Conservation (phyloP, 78 protist species). For the Creolimax fragrantissima region DNA sequence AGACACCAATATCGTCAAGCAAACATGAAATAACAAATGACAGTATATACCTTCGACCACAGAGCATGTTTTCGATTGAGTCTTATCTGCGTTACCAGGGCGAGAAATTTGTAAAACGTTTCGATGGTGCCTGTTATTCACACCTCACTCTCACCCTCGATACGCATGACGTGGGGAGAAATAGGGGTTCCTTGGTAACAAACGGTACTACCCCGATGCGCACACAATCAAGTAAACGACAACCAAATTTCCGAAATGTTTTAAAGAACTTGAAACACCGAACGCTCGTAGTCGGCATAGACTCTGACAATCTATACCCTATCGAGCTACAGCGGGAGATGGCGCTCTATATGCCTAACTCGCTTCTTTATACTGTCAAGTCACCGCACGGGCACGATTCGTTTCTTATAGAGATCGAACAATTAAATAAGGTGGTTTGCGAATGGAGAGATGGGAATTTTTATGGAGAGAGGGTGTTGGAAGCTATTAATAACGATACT, state of each 20-base stretch:
- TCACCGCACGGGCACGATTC: conserved; percentile 21
- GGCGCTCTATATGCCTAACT: not conserved
- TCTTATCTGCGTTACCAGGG: conserved; percentile 14
- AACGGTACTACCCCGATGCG: not conserved
- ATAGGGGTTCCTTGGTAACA: not conserved
- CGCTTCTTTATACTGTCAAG: not conserved
- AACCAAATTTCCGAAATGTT: not conserved
- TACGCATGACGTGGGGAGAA: conserved; percentile 8
- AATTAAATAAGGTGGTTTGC: not conserved
- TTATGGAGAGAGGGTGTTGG: not conserved
- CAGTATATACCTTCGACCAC: not conserved
- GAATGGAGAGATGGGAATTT: not conserved
- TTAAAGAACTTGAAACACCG: not conserved
- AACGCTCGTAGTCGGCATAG: conserved; percentile 13
- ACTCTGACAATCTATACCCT: not conserved
- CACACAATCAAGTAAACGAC: not conserved
- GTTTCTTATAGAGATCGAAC: not conserved
- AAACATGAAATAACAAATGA: not conserved
- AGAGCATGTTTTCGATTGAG: not conserved
- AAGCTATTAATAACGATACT: not conserved
- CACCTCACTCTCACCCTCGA: conserved; percentile 12
- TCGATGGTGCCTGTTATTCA: conserved; percentile 29
- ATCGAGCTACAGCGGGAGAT: not conserved
- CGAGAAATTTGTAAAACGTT: conserved; percentile 2
- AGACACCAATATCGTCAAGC: not conserved